phyloP scores from a whole-genome alignment of 2,329 filamentous ascomycete species.

The Diaporthe vaccinii region DNA sequence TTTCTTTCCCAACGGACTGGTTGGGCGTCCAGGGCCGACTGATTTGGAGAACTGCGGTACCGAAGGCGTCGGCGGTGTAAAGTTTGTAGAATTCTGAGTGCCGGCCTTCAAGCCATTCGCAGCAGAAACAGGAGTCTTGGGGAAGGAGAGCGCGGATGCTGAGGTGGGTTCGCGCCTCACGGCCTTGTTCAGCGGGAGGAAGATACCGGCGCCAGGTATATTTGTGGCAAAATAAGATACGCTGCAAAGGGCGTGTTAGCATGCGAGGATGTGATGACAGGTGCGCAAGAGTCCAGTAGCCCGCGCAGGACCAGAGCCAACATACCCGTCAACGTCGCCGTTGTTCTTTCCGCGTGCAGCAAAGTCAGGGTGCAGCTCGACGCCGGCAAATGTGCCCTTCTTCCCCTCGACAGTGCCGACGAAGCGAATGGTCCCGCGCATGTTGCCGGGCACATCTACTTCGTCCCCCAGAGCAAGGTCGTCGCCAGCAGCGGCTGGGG shows the following conservation, averaged over 20 bases:
- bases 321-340: constrained; percentile 94
- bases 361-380: constrained; percentile 87
- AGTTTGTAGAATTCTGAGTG: constrained; percentile 70
- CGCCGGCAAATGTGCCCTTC: constrained; percentile 90
- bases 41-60: constrained; percentile 90
- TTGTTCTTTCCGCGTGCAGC: constrained; percentile 91
- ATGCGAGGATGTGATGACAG: constrained; percentile 31
- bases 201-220: constrained; percentile 88
- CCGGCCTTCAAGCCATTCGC: constrained; percentile 66
- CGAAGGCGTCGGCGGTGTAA: constrained; percentile 74
- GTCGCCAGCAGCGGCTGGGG: constrained; percentile 57
- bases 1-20: constrained; percentile 80
- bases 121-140: constrained; percentile 78
- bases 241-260: constrained; percentile 55
- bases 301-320: constrained; percentile 37
- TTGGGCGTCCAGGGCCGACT: constrained; percentile 79
- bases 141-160: constrained; percentile 64
- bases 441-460: constrained; percentile 93
- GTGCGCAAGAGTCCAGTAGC: neutral
- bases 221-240: constrained; percentile 86
- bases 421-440: constrained; percentile 92
- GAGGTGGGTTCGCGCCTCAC: constrained; percentile 73
- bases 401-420: constrained; percentile 89
- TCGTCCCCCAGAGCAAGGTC: constrained; percentile 80
- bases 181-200: constrained; percentile 88